Evolutionary conservation across 2,329 filamentous ascomycete species (phyloP).

Genomic region (Fusarium tupiense): DNA sequence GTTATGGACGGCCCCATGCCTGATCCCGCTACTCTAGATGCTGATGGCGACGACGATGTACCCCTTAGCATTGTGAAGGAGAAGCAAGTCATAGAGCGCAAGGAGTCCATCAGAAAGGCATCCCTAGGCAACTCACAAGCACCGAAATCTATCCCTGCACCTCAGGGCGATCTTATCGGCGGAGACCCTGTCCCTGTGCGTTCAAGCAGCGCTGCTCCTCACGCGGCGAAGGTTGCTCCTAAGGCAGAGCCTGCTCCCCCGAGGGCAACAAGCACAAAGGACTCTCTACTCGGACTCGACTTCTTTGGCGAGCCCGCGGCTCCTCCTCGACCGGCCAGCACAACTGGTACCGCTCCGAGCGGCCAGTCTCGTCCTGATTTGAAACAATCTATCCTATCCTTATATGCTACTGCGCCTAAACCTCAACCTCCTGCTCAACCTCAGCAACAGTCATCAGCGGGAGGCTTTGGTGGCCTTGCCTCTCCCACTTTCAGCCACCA

Average conservation of each 20-base stretch:
- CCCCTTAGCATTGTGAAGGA: conserved; percentile 71
- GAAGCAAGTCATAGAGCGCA: conserved; percentile 71
- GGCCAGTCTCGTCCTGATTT: conserved; percentile 87
- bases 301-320: conserved; percentile 83
- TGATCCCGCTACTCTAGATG: conserved; percentile 87
- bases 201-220: conserved; percentile 78
- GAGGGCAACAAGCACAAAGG: conserved; percentile 77
- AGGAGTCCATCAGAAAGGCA: conserved; percentile 69
- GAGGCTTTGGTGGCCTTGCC: conserved; percentile 74
- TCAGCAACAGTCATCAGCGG: conserved; percentile 60
- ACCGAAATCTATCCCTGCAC: conserved; percentile 50
- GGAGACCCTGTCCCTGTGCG: conserved; percentile 75
- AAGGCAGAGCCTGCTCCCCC: conserved; percentile 73
- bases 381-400: conserved; percentile 95
- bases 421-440: conserved; percentile 68
- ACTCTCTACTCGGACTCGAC: conserved; percentile 91
- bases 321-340: conserved; percentile 85
- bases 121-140: conserved; percentile 57
- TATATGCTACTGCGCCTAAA: conserved; percentile 87
- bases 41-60: conserved; percentile 86
- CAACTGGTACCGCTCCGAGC: conserved; percentile 69
- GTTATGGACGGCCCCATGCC: conserved; percentile 98
- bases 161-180: conserved; percentile 83
- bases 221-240: conserved; percentile 64
- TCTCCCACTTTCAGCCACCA: conserved; percentile 65